Conservation (phyloP, 306 rosid genomes). For the Casuarina cunninghamiana region DNA sequence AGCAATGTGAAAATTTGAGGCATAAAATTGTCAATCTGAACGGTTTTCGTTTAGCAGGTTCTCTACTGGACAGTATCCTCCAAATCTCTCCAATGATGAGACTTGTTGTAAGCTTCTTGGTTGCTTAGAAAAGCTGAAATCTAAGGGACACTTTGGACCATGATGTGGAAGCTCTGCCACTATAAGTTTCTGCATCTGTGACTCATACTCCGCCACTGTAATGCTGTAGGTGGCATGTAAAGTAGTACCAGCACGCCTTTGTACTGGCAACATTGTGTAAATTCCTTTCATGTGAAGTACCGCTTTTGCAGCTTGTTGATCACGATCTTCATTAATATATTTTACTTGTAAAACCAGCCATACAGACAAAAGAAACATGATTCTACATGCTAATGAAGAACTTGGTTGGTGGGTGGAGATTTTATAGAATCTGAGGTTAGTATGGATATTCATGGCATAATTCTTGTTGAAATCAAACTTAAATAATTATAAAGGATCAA, state of each 20-base stretch:
- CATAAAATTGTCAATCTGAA: background rate
- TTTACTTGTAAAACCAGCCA: too few relatives aligned
- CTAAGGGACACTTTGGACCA: background rate
- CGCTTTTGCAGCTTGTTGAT: too few relatives aligned
- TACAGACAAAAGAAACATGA: too few relatives aligned
- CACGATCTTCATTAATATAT: too few relatives aligned
- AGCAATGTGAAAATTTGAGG: background rate
- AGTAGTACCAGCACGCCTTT: too few relatives aligned
- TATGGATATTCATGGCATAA: background rate
- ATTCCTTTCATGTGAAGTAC: too few relatives aligned
- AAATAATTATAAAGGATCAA: background rate
- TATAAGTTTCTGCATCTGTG: background rate
- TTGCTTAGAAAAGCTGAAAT: background rate
- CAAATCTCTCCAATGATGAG: background rate
- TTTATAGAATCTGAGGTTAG: background rate
- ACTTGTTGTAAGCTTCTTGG: background rate
- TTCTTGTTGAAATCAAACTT: background rate
- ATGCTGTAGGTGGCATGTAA: background rate
- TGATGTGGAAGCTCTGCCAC: background rate
- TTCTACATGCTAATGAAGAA: background rate
- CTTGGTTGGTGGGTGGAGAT: background rate
- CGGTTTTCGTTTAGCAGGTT: background rate
- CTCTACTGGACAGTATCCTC: background rate
- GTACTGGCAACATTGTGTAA: too few relatives aligned
- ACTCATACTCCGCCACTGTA: background rate